Conservation (phyloP, 306 rosid species). For the Vigna unguiculata region DNA sequence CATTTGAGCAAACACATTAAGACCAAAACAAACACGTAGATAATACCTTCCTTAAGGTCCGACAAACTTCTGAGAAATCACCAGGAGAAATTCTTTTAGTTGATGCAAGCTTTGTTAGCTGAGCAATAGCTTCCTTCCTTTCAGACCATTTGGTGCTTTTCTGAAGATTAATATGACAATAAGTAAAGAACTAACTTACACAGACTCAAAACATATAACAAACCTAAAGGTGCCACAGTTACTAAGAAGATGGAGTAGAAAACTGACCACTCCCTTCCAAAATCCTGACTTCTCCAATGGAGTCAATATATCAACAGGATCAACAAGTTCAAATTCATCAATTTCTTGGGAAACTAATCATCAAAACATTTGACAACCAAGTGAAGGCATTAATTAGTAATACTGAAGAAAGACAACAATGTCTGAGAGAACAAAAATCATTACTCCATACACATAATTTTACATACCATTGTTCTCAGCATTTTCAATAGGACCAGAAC, state of each 20-base stretch:
- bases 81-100: slow-evolving; percentile 93
- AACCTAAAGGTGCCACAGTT: slow-evolving; percentile 12
- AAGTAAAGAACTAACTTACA: slow-evolving; percentile 20
- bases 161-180: slow-evolving; percentile 48
- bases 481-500: slow-evolving; percentile 84
- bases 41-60: slow-evolving; percentile 86
- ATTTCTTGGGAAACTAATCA: slow-evolving; percentile 87
- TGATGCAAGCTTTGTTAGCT: slow-evolving; percentile 91
- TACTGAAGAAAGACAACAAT: slow-evolving; percentile 32
- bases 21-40: slow-evolving; percentile 17
- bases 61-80: slow-evolving; percentile 94
- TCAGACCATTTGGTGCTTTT: slow-evolving; percentile 99
- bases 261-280: slow-evolving; percentile 99
- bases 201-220: not conserved
- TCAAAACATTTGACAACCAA: slow-evolving; percentile 38
- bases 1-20: slow-evolving; percentile 17
- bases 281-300: slow-evolving; percentile 98
- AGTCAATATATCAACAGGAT: slow-evolving; percentile 95
- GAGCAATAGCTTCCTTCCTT: slow-evolving; percentile 94
- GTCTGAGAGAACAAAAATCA: slow-evolving; percentile 31
- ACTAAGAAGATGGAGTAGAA: slow-evolving; percentile 40
- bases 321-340: slow-evolving; percentile 96
- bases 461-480: slow-evolving; percentile 72
- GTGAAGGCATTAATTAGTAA: slow-evolving; percentile 17
- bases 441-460: slow-evolving; percentile 25